A percentile compares a stretch with the other conserved stretches of the same genome.
phyloP scores from a whole-genome alignment of 192 early-diverging fungal genomes.

The Coemansia sp. region DNA sequence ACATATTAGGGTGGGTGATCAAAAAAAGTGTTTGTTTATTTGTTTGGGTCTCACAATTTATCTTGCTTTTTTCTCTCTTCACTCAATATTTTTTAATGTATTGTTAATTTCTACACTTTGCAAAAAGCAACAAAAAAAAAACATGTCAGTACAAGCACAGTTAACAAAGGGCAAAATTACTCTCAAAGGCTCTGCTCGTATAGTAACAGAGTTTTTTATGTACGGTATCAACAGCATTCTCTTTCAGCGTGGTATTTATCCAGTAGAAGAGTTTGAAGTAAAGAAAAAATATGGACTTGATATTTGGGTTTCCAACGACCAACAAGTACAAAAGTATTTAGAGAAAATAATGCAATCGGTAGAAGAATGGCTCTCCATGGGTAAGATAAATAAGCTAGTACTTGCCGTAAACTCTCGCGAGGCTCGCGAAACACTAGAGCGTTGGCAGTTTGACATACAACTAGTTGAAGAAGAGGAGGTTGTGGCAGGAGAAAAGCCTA shows the following conservation, averaged over 20 bases:
- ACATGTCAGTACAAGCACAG: constrained; percentile 40
- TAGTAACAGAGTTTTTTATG: constrained; percentile 89
- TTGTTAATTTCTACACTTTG: background rate
- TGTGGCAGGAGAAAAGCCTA: constrained; percentile 10
- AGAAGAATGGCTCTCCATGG: constrained; percentile 73
- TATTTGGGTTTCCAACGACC: constrained; percentile 75
- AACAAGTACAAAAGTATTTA: constrained; percentile 71
- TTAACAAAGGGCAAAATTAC: constrained; percentile 68
- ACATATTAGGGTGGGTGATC: background rate
- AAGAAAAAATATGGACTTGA: constrained; percentile 85
- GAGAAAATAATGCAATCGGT: constrained; percentile 75
- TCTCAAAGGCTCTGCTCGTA: constrained; percentile 78
- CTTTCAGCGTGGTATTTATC: constrained; percentile 90
- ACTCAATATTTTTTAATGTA: background rate
- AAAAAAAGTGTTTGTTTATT: background rate
- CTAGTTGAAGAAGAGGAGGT: constrained; percentile 55
- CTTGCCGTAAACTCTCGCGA: constrained; percentile 84
- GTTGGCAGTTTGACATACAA: constrained; percentile 93
- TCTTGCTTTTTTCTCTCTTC: background rate
- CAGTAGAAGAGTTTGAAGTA: constrained; percentile 85
- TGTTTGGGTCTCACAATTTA: constrained; percentile 5
- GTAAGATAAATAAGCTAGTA: constrained; percentile 79
- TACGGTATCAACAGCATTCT: constrained; percentile 85
- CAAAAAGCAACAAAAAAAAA: background rate
- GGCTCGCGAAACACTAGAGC: constrained; percentile 78